phyloP scores from a whole-genome alignment of 2,329 filamentous ascomycete species.

The Colletotrichum lupini region DNA sequence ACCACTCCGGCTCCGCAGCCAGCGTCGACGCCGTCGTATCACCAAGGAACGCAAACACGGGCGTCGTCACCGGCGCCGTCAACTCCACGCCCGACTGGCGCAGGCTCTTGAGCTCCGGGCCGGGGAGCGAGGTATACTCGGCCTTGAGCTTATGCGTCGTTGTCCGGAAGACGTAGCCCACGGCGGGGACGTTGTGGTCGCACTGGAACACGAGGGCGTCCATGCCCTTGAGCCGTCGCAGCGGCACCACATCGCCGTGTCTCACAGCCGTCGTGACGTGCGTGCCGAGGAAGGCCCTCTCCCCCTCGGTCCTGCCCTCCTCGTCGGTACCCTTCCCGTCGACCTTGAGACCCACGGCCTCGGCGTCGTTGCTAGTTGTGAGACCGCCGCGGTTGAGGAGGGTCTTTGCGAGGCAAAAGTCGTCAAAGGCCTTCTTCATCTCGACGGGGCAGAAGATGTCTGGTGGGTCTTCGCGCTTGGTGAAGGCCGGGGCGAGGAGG shows the following conservation, averaged over 20 bases:
- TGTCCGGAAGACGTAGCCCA: conserved; percentile 58
- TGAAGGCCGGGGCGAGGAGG: conserved; percentile 54
- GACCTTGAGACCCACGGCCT: conserved; percentile 29
- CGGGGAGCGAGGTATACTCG: conserved; percentile 49
- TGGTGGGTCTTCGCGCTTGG: conserved; percentile 55
- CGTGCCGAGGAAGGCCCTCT: conserved; percentile 46
- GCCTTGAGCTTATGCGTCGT: conserved; percentile 51
- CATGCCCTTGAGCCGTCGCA: conserved; percentile 49
- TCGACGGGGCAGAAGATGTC: conserved; percentile 57
- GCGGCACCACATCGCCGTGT: conserved; percentile 48
- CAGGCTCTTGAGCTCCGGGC: conserved; percentile 50
- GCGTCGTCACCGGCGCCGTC: conserved; percentile 50
- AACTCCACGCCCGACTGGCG: conserved; percentile 51
- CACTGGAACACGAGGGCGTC: conserved; percentile 56
- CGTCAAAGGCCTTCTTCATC: conserved; percentile 51
- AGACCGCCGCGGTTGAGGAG: conserved; percentile 55
- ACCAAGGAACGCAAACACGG: conserved; percentile 60
- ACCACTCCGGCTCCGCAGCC: conserved; percentile 51
- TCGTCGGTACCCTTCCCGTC: conserved; percentile 35
- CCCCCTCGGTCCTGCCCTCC: conserved; percentile 33
- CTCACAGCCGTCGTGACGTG: conserved; percentile 52
- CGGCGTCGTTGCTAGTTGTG: conserved; percentile 43
- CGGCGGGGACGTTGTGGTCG: conserved; percentile 58
- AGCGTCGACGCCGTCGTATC: conserved; percentile 57
- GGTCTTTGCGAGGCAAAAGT: conserved; percentile 52